Percentiles rank a stretch among this genome's conserved stretches.
phyloP scores from a whole-genome alignment of 2,329 filamentous ascomycete species.

The Aspergillus ochraceus region DNA sequence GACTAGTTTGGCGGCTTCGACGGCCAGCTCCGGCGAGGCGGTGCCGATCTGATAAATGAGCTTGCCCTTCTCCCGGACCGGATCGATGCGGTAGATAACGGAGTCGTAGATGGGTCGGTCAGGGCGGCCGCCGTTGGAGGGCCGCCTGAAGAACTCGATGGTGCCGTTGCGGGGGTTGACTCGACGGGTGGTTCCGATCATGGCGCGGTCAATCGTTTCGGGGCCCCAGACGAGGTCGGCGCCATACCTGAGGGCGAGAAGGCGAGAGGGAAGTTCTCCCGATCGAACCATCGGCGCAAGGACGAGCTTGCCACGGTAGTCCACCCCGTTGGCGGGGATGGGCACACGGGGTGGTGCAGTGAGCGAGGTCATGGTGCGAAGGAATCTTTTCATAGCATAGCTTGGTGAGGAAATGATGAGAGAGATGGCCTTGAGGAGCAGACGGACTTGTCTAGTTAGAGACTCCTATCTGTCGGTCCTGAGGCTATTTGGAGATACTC shows the following conservation, averaged over 20 bases:
- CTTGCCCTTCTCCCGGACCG: conserved; percentile 69
- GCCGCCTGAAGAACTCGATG: conserved; percentile 78
- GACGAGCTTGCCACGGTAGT: conserved; percentile 91
- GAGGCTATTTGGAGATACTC: background rate
- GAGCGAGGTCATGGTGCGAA: conserved; percentile 56
- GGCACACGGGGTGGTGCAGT: conserved; percentile 64
- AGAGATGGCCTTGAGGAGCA: background rate
- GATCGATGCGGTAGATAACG: conserved; percentile 82
- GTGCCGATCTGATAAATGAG: conserved; percentile 94
- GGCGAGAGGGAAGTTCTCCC: conserved; percentile 88
- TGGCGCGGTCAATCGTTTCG: conserved; percentile 87
- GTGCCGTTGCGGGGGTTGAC: conserved; percentile 75
- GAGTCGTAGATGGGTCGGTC: conserved; percentile 53
- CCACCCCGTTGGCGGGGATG: conserved; percentile 83
- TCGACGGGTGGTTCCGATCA: conserved; percentile 81
- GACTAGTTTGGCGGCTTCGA: conserved; percentile 79
- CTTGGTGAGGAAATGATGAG: background rate
- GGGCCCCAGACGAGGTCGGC: conserved; percentile 98
- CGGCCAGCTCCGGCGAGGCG: conserved; percentile 76
- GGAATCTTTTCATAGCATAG: conserved; percentile 42
- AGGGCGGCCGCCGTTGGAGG: conserved; percentile 63
- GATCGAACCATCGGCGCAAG: conserved; percentile 97
- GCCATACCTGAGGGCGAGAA: conserved; percentile 89
- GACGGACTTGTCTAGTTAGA: background rate
- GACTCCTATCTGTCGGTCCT: background rate